Conservation (phyloP, 1,284 basidiomycete genomes). For the Malassezia nana region DNA sequence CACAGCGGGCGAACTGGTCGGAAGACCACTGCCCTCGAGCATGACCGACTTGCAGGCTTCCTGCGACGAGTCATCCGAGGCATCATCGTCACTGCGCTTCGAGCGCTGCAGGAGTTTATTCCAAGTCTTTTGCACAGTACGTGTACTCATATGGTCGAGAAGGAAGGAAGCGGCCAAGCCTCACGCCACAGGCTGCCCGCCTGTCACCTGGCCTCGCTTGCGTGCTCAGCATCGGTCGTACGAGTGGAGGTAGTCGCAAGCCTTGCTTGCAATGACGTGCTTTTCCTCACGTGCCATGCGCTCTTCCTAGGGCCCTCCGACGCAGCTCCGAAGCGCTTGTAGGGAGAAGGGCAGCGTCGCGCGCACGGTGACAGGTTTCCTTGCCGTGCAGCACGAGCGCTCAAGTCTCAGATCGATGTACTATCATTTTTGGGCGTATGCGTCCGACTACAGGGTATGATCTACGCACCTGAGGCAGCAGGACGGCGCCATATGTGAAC, state of each 20-base stretch:
- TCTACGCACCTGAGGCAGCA: conserved; percentile 10
- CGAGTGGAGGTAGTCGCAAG: not conserved
- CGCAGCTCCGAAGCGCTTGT: not conserved
- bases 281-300: not conserved
- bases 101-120: not conserved
- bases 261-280: not conserved
- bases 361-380: too few relatives aligned
- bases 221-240: too few relatives aligned
- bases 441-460: conserved; percentile 21
- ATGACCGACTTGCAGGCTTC: not conserved
- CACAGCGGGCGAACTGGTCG: conserved; percentile 1
- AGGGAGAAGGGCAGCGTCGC: too few relatives aligned
- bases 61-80: not conserved
- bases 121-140: not conserved
- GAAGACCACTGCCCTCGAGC: not conserved
- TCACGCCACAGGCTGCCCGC: not conserved
- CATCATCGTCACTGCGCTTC: conserved; percentile 1
- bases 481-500: conserved; percentile 12
- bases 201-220: not conserved
- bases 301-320: not conserved
- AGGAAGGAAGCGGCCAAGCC: not conserved
- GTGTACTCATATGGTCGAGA: not conserved
- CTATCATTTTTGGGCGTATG: conserved; percentile 17
- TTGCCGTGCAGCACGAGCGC: too few relatives aligned
- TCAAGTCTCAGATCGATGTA: too few relatives aligned